A percentile compares a stretch with the other conserved stretches of the same genome.
Conservation (phyloP, 371 early-diverging fungal species). For the Syncephalis plumigaleata region DNA sequence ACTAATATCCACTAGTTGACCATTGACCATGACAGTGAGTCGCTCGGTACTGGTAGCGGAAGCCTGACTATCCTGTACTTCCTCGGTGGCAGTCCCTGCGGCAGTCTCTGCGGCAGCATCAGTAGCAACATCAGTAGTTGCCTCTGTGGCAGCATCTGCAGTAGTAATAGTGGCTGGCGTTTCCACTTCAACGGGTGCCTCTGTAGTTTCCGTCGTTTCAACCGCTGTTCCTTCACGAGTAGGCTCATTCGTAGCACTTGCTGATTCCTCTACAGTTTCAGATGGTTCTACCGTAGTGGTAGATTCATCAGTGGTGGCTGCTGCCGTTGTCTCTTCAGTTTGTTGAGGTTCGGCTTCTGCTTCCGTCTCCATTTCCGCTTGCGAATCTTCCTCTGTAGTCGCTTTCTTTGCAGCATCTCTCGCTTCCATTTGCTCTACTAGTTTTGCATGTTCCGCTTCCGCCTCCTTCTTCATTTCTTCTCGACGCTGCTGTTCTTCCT, state of each 20-base stretch:
- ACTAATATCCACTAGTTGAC: constrained; percentile 73
- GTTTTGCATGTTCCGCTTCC: constrained; percentile 3
- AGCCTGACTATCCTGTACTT: constrained; percentile 10
- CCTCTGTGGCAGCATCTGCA: background rate
- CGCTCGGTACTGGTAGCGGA: constrained; percentile 9
- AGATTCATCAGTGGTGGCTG: no score
- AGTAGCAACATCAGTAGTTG: background rate
- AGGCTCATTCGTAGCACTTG: constrained; percentile 2
- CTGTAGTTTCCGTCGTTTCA: no score
- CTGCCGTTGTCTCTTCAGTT: no score
- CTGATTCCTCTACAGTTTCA: background rate
- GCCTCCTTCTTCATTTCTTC: constrained; percentile 27
- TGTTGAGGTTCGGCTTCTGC: no score
- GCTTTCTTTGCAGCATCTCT: background rate
- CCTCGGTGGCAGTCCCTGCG: constrained; percentile 11
- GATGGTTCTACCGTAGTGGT: constrained; percentile 1
- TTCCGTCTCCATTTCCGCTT: constrained; percentile 6
- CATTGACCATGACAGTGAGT: constrained; percentile 32
- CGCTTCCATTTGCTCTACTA: background rate
- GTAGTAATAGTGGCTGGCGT: constrained; percentile 1
- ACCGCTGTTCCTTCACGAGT: no score
- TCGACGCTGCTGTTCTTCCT: constrained; percentile 32
- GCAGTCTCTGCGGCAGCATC: constrained; percentile 1
- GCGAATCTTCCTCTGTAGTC: constrained; percentile 5
- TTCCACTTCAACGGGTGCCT: background rate